A percentile compares a stretch with the other conserved stretches of the same genome.
phyloP scores from a whole-genome alignment of 441 rosid species.

The Jatropha multifida region DNA sequence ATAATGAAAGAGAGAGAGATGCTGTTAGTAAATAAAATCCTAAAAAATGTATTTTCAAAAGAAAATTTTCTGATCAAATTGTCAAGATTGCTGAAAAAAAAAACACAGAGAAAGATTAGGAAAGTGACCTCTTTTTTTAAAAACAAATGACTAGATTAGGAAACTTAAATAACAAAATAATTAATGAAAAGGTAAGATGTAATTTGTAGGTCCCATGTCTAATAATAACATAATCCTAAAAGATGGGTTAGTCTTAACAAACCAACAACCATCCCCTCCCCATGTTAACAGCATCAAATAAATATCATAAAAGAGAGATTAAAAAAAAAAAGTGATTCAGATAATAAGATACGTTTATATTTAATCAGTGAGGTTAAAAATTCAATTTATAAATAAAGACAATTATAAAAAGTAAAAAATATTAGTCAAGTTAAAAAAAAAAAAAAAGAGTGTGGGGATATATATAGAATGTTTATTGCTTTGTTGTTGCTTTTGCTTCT shows the following conservation, averaged over 20 bases:
- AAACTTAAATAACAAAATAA: slow-evolving; percentile 1
- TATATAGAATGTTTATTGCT: neutral
- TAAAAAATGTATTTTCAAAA: neutral
- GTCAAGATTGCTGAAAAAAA: neutral
- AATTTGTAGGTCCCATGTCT: slow-evolving; percentile 10
- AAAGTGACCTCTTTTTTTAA: slow-evolving; percentile 11
- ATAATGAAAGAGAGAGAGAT: neutral
- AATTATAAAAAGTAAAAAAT: neutral
- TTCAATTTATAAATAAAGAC: too few relatives aligned
- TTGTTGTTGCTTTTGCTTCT: neutral
- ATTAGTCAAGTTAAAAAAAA: neutral
- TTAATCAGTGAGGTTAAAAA: too few relatives aligned
- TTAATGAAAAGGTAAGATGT: slow-evolving; percentile 19
- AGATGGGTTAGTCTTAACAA: slow-evolving; percentile 26
- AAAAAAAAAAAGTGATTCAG: neutral
- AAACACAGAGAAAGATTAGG: neutral
- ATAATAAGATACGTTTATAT: too few relatives aligned
- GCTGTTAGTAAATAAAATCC: neutral
- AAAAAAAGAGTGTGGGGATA: neutral
- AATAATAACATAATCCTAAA: slow-evolving; percentile 6
- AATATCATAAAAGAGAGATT: neutral
- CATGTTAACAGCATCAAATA: neutral
- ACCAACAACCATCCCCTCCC: slow-evolving; percentile 8
- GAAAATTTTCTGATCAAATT: neutral
- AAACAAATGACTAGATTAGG: neutral